Conservation (phyloP, 805 yeast genomes). For the Brettanomyces anomalus region DNA sequence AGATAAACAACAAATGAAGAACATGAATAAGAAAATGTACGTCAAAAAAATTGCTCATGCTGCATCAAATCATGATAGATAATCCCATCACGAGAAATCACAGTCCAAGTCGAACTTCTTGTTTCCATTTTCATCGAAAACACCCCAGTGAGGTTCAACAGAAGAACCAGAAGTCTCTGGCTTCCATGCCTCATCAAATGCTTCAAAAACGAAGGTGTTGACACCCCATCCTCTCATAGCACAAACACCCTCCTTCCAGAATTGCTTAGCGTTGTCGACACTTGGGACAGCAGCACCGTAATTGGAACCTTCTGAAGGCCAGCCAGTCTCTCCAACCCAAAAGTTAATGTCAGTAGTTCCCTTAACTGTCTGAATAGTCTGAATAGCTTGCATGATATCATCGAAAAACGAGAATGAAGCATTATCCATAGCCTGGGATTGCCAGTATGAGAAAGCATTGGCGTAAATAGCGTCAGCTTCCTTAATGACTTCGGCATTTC, state of each 20-base stretch:
- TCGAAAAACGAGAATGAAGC: constrained; percentile 89
- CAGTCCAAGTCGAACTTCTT: constrained; percentile 40
- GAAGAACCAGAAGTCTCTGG: constrained; percentile 81
- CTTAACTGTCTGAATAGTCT: constrained; percentile 75
- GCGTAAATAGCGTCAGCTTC: constrained; percentile 84
- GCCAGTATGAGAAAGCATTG: constrained; percentile 98
- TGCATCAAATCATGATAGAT: not conserved
- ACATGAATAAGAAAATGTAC: too few relatives aligned
- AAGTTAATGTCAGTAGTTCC: constrained; percentile 80
- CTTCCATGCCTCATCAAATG: constrained; percentile 94
- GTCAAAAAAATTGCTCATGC: too few relatives aligned
- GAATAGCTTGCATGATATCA: constrained; percentile 96
- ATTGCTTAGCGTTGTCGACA: constrained; percentile 62
- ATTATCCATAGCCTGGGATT: constrained; percentile 80
- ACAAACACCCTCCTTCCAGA: constrained; percentile 86
- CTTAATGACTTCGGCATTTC: constrained; percentile 56
- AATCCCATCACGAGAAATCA: constrained; percentile 28
- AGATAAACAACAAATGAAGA: too few relatives aligned
- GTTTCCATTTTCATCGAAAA: constrained; percentile 45
- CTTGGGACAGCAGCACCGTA: constrained; percentile 62
- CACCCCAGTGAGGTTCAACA: constrained; percentile 96
- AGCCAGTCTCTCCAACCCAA: constrained; percentile 98
- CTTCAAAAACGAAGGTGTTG: constrained; percentile 88
- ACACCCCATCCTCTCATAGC: constrained; percentile 95
- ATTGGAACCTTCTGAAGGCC: constrained; percentile 84